Evolutionary conservation across 495 filamentous ascomycete genomes (phyloP).

Genomic region (Hypomontagnella monticulosa): DNA sequence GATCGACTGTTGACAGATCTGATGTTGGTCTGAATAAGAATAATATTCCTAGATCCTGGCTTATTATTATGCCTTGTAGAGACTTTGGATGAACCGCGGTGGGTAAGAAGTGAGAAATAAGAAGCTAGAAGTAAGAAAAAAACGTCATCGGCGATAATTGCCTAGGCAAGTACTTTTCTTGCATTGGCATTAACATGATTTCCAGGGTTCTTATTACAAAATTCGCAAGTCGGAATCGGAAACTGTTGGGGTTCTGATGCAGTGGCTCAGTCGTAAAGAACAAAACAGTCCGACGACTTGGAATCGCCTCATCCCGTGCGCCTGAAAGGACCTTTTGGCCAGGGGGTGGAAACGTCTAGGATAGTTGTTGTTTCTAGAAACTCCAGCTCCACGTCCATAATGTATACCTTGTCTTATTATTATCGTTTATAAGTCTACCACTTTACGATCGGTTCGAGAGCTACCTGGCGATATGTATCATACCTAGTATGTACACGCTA

Average conservation of each 20-base stretch:
- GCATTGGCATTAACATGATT: too few relatives aligned
- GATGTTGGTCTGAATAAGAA: constrained; percentile 2
- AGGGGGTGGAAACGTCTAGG: too few relatives aligned
- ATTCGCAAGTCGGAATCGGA: too few relatives aligned
- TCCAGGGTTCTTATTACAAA: too few relatives aligned
- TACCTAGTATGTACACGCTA: too few relatives aligned
- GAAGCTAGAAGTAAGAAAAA: constrained; percentile 3
- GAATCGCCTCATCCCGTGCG: neutral
- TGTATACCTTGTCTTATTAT: neutral
- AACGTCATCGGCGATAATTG: neutral
- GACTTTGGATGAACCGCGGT: constrained; percentile 2
- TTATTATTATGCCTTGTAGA: constrained; percentile 6
- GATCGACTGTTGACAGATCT: constrained; percentile 4
- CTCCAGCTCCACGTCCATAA: too few relatives aligned
- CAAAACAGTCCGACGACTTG: neutral
- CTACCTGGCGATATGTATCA: too few relatives aligned
- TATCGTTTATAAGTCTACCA: neutral
- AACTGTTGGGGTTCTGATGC: neutral
- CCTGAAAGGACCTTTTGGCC: too few relatives aligned
- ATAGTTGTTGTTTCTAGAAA: too few relatives aligned
- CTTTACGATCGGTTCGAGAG: too few relatives aligned
- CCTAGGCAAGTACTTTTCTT: too few relatives aligned
- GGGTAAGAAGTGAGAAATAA: constrained; percentile 8
- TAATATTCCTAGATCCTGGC: constrained; percentile 16
- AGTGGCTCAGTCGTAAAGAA: constrained; percentile 23